Conservation (phyloP, 73 alveolate genomes). For the Paramecium tetraurelia region DNA sequence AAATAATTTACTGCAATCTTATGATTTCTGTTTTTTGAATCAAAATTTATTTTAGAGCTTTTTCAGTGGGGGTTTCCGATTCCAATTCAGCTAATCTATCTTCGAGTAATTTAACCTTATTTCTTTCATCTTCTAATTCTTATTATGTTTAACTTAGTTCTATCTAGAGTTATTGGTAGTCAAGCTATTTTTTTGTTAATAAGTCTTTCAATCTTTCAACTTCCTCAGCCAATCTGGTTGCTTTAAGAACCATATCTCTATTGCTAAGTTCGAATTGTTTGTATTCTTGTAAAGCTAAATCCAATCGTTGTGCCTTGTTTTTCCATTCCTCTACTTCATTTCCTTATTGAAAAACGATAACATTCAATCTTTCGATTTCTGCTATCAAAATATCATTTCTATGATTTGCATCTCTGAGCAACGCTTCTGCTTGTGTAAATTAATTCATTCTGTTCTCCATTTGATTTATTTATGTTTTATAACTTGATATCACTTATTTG, state of each 20-base stretch:
- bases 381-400: constrained; percentile 32
- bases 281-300: constrained; percentile 1
- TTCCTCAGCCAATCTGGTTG: constrained; percentile 28
- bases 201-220: constrained; percentile 37
- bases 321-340: background rate
- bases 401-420: constrained; percentile 28
- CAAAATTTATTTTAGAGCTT: background rate
- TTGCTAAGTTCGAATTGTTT: constrained; percentile 7
- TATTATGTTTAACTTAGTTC: background rate
- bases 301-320: background rate
- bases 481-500: background rate
- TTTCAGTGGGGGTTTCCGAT: constrained; percentile 5
- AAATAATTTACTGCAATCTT: background rate
- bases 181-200: background rate
- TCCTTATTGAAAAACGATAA: constrained; percentile 14
- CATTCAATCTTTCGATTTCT: constrained; percentile 44
- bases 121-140: constrained; percentile 21
- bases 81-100: background rate
- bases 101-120: background rate
- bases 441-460: background rate
- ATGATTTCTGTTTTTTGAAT: background rate
- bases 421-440: background rate
- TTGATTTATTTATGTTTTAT: background rate
- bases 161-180: background rate
- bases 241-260: constrained; percentile 39